Base-by-base conservation (phyloP, 495 filamentous ascomycete genomes). In the Penicillium cosmopolitanum region DNA sequence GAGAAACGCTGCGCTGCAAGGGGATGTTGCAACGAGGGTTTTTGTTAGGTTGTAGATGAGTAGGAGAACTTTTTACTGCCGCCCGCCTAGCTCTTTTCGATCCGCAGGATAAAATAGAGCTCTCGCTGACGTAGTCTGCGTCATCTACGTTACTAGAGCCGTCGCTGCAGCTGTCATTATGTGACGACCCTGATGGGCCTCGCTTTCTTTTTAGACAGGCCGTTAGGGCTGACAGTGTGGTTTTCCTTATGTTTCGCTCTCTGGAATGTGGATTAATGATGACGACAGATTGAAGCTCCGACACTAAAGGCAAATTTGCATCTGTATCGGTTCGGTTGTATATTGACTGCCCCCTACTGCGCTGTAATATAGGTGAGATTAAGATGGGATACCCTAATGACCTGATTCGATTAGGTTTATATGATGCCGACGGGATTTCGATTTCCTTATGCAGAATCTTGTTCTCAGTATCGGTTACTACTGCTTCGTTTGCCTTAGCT, bases 141-240 rank as follows among this genome's bases (percentile, higher is more conserved):
- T 52, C 13, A 33, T 58, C 48, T 3, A 1, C 9, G 38, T 31
- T 18, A 53, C 46, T 38, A 58, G 56, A 50, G 28, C 52, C n/a
- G 35, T 53, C 56, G 50, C 56, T 61, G 15, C 53, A 38, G 35
- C 35, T 43, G 51, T 28, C 51, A 28, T 43, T 35, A 42, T 19
- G 25, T 53, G 42, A 23, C 25, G 36, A 53, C 34, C 13, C 51
- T 16, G 36, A 10, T 38, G 8, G 51, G 51, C 42, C 35, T 53
- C 51, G 51, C 51, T 53, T 53, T 18, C 51, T 53, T 35, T 53
- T 53, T 38, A 35, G 25, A 53, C 34, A n/a, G 51, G 35, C 16
- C n/a, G 25, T 53, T 40, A 18, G 51, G 21, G 51, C 42, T 25
- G n/a, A 23, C 43, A 33, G 12, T 35, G 42, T 33, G 10, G 43